Base-by-base conservation (phyloP, 257 asterid genomes). In the Nicotiana sylvestris region DNA sequence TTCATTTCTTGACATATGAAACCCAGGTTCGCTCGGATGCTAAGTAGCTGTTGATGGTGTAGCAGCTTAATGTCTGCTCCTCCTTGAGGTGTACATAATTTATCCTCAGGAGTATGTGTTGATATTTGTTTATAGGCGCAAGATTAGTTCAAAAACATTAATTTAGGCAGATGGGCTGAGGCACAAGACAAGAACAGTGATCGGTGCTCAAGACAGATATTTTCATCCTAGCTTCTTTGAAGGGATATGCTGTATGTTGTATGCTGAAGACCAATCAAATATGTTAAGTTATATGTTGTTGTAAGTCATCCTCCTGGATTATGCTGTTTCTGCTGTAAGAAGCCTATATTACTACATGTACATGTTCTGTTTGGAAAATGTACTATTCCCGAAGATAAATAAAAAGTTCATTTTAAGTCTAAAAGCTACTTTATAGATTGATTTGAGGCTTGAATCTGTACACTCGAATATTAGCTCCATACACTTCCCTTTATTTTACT, bases 51-150 rank as follows among this genome's bases (percentile, higher is more conserved):
- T 61, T 72, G 79, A 25, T 72, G 61, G 1, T 46, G 79, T 46
- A 46, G 60, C 37, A 72, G 21, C 61, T 5, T 32, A 72, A 3
- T 12, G 60, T 6, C 12, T 43, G 57, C 57, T 69, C 57, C 11
- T 46, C 27, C 78, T 46, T 17, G 18, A 72, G 60, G 15, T 74
- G 62, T 74, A 74, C 62, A 74, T 74, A 74, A 72, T 74, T 49
- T 49, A 49, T 6, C 64, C 27, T 6, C 64, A 49, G 43, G 62
- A 27, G 62, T 60, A 74, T 49, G 80, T 0, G 80, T 0, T 27
- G 62, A 53, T 74, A 49, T 17, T 18, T 57, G 64, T 6, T 57
- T 49, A 74, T 27, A 12, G 80, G 27, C 27, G 62, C 62, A 74
- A 10, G 13, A 25, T 72, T 53, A 46, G 61, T 43, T 15, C 4